phyloP scores from a whole-genome alignment of 202 grass and related monocot genomes.

The Carex arenaria region DNA sequence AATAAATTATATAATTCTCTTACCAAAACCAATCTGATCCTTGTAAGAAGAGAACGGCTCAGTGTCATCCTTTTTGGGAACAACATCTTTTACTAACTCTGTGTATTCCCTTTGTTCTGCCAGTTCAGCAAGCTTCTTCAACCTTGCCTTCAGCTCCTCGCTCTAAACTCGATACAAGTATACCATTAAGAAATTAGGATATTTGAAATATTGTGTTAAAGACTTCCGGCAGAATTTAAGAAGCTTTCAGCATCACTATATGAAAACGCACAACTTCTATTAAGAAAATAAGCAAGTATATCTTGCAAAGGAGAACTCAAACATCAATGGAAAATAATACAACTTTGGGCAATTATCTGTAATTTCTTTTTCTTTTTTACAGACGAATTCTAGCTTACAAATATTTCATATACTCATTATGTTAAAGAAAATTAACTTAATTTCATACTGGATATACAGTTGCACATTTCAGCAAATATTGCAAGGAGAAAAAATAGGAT shows the following conservation, averaged over 20 bases:
- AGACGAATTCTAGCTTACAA: neutral
- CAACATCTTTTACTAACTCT: slow-evolving; percentile 77
- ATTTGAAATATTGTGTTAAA: neutral
- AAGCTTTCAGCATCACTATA: neutral
- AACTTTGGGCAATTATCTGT: neutral
- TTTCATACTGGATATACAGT: neutral
- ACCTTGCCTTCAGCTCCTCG: slow-evolving; percentile 79
- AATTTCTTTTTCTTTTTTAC: neutral
- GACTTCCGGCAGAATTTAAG: neutral
- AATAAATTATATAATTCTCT: neutral
- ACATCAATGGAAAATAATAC: neutral
- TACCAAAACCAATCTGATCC: slow-evolving; percentile 97
- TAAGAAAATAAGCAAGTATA: neutral
- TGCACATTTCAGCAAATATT: neutral
- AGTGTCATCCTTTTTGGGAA: slow-evolving; percentile 38
- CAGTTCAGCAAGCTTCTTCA: slow-evolving; percentile 70
- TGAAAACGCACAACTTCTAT: neutral
- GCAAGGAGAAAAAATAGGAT: neutral
- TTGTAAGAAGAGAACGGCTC: slow-evolving; percentile 95
- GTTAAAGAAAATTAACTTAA: neutral
- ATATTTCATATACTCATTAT: neutral
- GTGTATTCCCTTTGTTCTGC: slow-evolving; percentile 76
- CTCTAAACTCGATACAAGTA: slow-evolving; percentile 38
- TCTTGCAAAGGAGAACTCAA: neutral
- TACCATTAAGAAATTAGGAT: neutral